These are phyloP conservation scores for Terfezia boudieri DNA, from an alignment of 495 filamentous ascomycete genomes.

Conservation along the genomic window DNA sequence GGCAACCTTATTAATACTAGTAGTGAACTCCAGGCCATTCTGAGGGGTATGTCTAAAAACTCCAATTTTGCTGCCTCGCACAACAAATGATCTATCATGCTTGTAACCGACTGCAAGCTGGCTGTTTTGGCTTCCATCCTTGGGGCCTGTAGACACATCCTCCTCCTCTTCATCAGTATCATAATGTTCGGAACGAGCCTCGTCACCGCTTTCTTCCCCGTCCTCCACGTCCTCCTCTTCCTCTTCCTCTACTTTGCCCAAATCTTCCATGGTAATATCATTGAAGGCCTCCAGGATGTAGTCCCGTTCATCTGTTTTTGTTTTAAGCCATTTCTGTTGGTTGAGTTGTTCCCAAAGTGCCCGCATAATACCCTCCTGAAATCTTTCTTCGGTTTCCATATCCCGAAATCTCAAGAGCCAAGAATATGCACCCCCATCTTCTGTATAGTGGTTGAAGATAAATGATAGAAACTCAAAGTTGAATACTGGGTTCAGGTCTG, in stretches of 20 bases:
- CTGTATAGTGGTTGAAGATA: constrained; percentile 89
- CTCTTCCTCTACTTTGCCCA: constrained; percentile 30
- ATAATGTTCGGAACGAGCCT: constrained; percentile 57
- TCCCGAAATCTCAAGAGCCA: constrained; percentile 90
- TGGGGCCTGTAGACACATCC: constrained; percentile 44
- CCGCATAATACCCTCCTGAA: constrained; percentile 86
- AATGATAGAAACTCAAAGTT: constrained; percentile 96
- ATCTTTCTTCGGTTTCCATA: constrained; percentile 51
- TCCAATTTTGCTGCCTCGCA: constrained; percentile 89
- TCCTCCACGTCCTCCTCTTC: constrained; percentile 42
- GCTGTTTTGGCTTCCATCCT: constrained; percentile 77
- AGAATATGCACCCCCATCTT: constrained; percentile 77
- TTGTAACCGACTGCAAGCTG: constrained; percentile 97
- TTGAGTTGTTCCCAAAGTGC: constrained; percentile 95
- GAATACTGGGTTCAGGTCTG: constrained; percentile 94
- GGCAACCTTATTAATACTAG: constrained; percentile 86
- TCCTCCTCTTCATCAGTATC: constrained; percentile 84
- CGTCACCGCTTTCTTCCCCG: constrained; percentile 41
- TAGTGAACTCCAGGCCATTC: constrained; percentile 89
- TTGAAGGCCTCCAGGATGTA: constrained; percentile 83
- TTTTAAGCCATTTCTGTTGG: constrained; percentile 79
- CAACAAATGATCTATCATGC: constrained; percentile 88
- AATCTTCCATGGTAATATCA: constrained; percentile 79
- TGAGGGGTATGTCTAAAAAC: constrained; percentile 93
- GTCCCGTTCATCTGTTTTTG: constrained; percentile 75